Evolutionary conservation across 768 basidiomycete species (phyloP).

Genomic region (Suillus occidentalis): DNA sequence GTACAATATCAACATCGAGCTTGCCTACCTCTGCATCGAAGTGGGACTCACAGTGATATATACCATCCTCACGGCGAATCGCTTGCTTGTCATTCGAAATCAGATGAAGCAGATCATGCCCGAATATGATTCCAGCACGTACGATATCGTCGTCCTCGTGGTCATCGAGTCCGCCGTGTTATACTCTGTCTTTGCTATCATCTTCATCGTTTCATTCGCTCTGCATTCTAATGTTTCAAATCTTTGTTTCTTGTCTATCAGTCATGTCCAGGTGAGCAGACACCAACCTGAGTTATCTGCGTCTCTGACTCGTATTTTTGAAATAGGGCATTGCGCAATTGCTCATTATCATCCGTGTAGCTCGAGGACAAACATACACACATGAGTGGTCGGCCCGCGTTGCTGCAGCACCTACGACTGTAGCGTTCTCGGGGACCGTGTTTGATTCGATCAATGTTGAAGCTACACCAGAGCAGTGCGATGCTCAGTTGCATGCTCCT

Average conservation of each 20-base stretch:
- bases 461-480: background rate
- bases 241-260: constrained; percentile 31
- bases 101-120: constrained; percentile 17
- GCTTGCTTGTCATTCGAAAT: constrained; percentile 25
- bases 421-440: background rate
- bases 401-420: background rate
- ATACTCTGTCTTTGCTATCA: constrained; percentile 26
- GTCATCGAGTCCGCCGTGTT: constrained; percentile 38
- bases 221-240: constrained; percentile 26
- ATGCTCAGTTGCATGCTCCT: background rate
- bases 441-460: background rate
- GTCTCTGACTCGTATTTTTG: background rate
- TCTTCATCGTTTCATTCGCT: constrained; percentile 34
- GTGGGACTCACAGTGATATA: constrained; percentile 31
- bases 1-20: constrained; percentile 21
- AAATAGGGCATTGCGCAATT: constrained; percentile 34
- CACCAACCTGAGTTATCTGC: background rate
- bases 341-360: constrained; percentile 38
- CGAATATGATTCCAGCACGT: constrained; percentile 17
- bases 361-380: constrained; percentile 25
- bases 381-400: background rate
- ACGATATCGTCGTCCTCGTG: constrained; percentile 30
- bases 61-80: constrained; percentile 30
- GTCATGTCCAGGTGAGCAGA: constrained; percentile 31
- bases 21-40: constrained; percentile 32